Base-by-base conservation (phyloP, 768 basidiomycete species). In the Mycena alexandri region DNA sequence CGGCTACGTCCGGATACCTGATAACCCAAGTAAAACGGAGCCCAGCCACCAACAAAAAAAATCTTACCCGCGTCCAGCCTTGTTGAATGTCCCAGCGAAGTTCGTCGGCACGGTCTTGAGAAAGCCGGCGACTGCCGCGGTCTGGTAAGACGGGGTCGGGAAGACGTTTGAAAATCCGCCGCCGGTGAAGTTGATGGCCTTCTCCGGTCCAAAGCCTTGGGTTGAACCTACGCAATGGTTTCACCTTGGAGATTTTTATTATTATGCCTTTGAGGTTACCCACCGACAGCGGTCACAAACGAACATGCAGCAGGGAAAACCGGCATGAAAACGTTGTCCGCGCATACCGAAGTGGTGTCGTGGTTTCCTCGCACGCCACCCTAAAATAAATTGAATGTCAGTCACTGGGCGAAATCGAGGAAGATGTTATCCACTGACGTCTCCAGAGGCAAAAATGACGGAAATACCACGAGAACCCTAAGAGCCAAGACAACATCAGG, bases 111-210 rank as follows among this genome's bases (percentile, higher is more conserved):
- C 10, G n/a, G 47, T 64, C 51, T 54, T 61, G 71, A 82, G 51
- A 57, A 76, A 82, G 6, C 52, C 38, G 2, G 47, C 19, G 22
- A 82, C 80, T 8, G 73, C 74, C 0, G 34, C 42, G 44, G 71
- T 61, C 60, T 82, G 81, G 63, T 82, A 82, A 5, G 63, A 25
- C 10, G 81, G 79, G 1, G 73, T 60, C 5, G 73, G 50, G 59
- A 82, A 83, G 68, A 74, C 72, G 71, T 82, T 80, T 68, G 77
- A 77, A 69, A 83, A 82, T 56, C 82, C 82, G 43, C 81, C 81
- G 21, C 81, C 65, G 21, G 80, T 76, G 48, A 63, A 51, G 22
- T 54, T 50, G 44, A 24, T 25, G 11, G 54, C 56, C 5, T 51
- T 41, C n/a, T 61, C 65, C 7, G 65, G 65, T 0, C 14, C 25